Percentiles rank a stretch among this genome's conserved stretches.
These are phyloP conservation scores for Marasmius sp. DNA, from an alignment of 1,284 basidiomycete species.

Conservation along the genomic window DNA sequence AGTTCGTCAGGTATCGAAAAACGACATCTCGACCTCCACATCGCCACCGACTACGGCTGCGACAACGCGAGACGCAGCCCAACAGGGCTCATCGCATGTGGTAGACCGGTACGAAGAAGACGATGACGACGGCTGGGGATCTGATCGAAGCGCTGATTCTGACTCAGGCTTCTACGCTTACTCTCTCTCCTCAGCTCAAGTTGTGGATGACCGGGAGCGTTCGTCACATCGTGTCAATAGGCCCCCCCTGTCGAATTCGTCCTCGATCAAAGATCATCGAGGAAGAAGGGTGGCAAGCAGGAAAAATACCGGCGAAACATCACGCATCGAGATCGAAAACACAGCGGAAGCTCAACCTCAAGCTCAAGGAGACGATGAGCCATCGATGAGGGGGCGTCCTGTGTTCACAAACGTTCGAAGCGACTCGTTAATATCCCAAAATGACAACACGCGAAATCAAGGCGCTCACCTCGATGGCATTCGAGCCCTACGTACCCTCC, in stretches of 20 bases:
- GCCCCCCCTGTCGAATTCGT: not conserved
- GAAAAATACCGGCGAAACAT: not conserved
- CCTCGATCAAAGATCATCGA: not conserved
- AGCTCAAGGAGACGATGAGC: not conserved
- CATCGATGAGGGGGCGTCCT: not conserved
- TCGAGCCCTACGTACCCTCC: not conserved
- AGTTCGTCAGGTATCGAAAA: too few relatives aligned
- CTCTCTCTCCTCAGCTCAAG: not conserved
- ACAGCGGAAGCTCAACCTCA: not conserved
- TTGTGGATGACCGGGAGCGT: not conserved
- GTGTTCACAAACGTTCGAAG: not conserved
- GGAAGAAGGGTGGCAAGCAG: not conserved
- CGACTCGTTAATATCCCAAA: not conserved
- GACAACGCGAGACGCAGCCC: not conserved
- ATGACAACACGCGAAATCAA: not conserved
- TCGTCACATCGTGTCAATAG: not conserved
- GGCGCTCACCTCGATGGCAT: not conserved
- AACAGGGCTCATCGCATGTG: too few relatives aligned
- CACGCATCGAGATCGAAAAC: not conserved
- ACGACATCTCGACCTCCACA: not conserved
- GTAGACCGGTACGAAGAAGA: not conserved
- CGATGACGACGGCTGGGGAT: constrained; percentile 1
- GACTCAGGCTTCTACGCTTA: not conserved
- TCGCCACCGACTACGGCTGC: not conserved
- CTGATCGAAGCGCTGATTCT: not conserved